Evolutionary conservation across 2,329 filamentous ascomycete genomes (phyloP).

Genomic region (Fusarium sp.): DNA sequence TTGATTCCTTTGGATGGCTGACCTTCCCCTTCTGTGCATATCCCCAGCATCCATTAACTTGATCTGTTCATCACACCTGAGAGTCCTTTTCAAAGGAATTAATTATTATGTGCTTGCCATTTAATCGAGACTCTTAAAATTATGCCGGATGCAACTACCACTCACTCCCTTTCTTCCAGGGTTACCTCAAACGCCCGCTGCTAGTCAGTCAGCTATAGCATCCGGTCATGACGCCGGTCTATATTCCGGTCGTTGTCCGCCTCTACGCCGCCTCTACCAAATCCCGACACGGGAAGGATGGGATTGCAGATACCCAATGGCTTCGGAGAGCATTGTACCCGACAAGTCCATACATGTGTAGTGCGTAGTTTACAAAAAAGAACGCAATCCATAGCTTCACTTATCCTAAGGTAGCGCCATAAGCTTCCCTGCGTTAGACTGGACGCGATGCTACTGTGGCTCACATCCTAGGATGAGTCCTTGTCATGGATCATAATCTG

Average conservation of each 20-base stretch:
- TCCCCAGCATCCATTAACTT: constrained; percentile 4
- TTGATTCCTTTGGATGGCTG: constrained; percentile 14
- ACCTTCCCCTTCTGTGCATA: constrained; percentile 40
- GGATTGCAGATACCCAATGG: neutral
- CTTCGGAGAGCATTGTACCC: constrained; percentile 1
- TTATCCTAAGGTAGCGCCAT: neutral
- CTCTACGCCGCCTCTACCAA: constrained; percentile 20
- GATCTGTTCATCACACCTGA: neutral
- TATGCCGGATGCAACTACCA: neutral
- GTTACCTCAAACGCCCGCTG: constrained; percentile 12
- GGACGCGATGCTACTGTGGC: constrained; percentile 12
- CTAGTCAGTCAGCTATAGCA: neutral
- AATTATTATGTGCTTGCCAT: neutral
- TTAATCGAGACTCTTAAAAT: neutral
- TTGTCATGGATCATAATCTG: constrained; percentile 17
- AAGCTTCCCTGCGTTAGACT: constrained; percentile 5
- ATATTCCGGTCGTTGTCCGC: constrained; percentile 19
- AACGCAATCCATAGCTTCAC: neutral
- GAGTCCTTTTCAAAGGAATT: neutral
- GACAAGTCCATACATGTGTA: neutral
- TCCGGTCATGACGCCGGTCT: constrained; percentile 14
- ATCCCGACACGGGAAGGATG: neutral
- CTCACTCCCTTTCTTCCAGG: constrained; percentile 9
- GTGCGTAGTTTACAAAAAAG: constrained; percentile 1
- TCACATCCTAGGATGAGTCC: neutral